Evolutionary conservation across 2,329 filamentous ascomycete genomes (phyloP).

Genomic region (Diplodia intermedia): DNA sequence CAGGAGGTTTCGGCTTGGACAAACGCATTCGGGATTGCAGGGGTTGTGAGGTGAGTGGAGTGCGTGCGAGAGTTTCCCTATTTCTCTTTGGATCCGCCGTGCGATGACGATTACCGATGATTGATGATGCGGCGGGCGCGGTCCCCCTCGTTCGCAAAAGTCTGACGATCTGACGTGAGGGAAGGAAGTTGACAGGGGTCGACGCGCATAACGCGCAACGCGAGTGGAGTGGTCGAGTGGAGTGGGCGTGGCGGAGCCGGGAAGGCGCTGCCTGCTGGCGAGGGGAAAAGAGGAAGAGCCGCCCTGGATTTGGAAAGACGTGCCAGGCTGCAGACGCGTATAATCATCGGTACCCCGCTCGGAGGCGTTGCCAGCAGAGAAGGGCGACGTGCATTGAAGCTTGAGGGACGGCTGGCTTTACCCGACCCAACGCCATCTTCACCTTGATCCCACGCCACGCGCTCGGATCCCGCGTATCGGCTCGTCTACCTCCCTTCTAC

Average conservation of each 20-base stretch:
- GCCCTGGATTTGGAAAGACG: background rate
- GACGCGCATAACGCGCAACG: background rate
- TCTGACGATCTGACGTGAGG: conserved; percentile 17
- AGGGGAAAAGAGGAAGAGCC: background rate
- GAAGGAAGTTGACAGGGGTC: background rate
- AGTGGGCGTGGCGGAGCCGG: background rate
- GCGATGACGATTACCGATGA: background rate
- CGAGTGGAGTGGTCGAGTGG: background rate
- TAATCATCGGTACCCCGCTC: conserved; percentile 16
- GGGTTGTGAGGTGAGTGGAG: background rate
- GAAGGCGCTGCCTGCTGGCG: background rate
- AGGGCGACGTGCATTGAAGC: too few species aligned
- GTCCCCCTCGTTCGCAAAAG: background rate
- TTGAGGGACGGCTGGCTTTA: background rate
- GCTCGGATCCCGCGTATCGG: background rate
- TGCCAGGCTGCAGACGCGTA: background rate
- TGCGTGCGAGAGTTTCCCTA: background rate
- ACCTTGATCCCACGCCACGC: background rate
- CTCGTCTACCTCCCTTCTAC: background rate
- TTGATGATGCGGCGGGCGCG: background rate
- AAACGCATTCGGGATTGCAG: background rate
- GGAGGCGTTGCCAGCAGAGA: background rate
- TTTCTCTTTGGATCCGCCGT: background rate
- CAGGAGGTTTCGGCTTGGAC: background rate
- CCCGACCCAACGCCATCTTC: background rate